Percentiles rank a stretch among this genome's conserved stretches.
Conservation (phyloP, 345 rosid species). For the Arabis hirsuta region DNA sequence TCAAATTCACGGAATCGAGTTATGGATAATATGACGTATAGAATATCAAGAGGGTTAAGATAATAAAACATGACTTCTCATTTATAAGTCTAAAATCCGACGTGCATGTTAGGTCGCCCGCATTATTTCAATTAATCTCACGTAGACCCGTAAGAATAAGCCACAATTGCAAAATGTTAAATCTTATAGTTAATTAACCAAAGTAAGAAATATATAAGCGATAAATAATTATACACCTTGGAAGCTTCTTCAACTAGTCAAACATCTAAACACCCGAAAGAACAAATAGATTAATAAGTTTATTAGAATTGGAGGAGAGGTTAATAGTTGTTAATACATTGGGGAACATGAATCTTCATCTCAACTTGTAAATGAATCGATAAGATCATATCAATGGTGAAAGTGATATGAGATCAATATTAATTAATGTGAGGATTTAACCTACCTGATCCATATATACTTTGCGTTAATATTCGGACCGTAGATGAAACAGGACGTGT, state of each 20-base stretch:
- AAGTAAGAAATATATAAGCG: conserved; percentile 14
- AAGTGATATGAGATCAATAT: conserved; percentile 40
- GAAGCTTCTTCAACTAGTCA: conserved; percentile 42
- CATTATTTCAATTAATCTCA: conserved; percentile 19
- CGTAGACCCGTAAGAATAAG: conserved; percentile 37
- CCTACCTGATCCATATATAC: conserved; percentile 38
- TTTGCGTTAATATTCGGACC: conserved; percentile 34
- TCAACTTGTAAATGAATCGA: conserved; percentile 27
- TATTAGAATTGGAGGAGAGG: conserved; percentile 32
- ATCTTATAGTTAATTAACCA: conserved; percentile 22
- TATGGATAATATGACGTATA: conserved; percentile 26
- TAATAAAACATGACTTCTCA: conserved; percentile 24
- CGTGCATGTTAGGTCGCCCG: conserved; percentile 42
- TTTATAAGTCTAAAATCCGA: conserved; percentile 35
- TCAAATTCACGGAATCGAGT: conserved; percentile 5
- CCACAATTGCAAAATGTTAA: conserved; percentile 40
- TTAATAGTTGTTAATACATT: conserved; percentile 32
- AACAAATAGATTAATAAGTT: conserved; percentile 23
- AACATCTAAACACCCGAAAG: conserved; percentile 41
- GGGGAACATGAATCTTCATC: conserved; percentile 35
- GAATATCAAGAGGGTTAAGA: conserved; percentile 22
- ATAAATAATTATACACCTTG: conserved; percentile 15
- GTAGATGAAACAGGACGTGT: conserved; percentile 46
- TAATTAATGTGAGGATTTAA: conserved; percentile 40
- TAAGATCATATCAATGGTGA: conserved; percentile 45